These are phyloP conservation scores for Blepharisma japonicum DNA, from an alignment of 73 alveolate genomes.

Conservation along the genomic window DNA sequence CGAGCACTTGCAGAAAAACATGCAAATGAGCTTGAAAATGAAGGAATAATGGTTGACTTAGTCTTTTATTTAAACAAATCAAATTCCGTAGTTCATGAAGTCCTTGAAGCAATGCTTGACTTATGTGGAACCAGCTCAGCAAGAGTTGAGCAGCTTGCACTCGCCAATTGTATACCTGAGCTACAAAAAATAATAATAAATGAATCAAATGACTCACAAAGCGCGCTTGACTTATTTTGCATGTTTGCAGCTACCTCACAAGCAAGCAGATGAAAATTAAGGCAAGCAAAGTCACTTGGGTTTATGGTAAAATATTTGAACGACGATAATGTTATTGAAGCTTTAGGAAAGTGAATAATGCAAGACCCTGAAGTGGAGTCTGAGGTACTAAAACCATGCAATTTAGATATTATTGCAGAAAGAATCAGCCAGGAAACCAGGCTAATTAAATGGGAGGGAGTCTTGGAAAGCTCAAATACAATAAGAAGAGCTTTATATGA, in stretches of 20 bases:
- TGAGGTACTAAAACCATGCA: background rate
- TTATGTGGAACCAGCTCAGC: conserved; percentile 3
- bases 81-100: background rate
- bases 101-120: background rate
- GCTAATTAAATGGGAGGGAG: conserved; percentile 30
- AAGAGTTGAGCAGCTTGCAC: conserved; percentile 13
- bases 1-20: background rate
- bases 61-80: background rate
- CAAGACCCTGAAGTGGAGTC: conserved; percentile 1
- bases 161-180: background rate
- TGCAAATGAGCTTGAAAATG: background rate
- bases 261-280: background rate
- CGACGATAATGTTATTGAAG: conserved; percentile 25
- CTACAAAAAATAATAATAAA: background rate
- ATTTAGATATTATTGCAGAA: conserved; percentile 7
- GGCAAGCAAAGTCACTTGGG: background rate
- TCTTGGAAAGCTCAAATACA: conserved; percentile 14
- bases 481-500: background rate
- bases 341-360: conserved; percentile 6
- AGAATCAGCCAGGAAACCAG: conserved; percentile 2
- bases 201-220: background rate
- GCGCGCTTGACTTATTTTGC: background rate
- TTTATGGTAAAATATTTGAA: background rate
- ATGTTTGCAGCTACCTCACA: background rate
- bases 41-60: background rate